Evolutionary conservation across 352 stramenopile species (phyloP).

Genomic region (Globisporangium abappressorium): DNA sequence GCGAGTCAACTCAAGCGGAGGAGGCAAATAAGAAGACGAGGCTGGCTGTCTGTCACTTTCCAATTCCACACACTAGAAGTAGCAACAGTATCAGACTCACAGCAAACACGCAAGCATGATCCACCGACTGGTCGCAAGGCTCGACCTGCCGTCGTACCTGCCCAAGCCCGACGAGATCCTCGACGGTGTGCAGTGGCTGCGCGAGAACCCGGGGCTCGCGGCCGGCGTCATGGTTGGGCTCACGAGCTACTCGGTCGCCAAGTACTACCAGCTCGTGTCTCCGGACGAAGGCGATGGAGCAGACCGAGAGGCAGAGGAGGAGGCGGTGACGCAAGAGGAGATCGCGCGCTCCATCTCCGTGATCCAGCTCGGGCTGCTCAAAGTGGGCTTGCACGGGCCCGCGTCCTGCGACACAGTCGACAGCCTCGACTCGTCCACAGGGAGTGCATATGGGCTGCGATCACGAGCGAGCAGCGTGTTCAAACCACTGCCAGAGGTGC

Average conservation of each 20-base stretch:
- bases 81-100: not conserved
- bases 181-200: slow-evolving; percentile 59
- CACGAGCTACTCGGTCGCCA: slow-evolving; percentile 65
- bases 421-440: slow-evolving; percentile 31
- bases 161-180: slow-evolving; percentile 61
- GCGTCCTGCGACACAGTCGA: slow-evolving; percentile 23
- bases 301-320: slow-evolving; percentile 24
- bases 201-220: slow-evolving; percentile 62
- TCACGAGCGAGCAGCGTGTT: slow-evolving; percentile 41
- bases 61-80: not conserved
- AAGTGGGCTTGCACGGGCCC: slow-evolving; percentile 21
- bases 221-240: slow-evolving; percentile 61
- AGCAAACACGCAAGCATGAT: slow-evolving; percentile 16
- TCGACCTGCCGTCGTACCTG: slow-evolving; percentile 56
- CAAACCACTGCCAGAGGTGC: slow-evolving; percentile 34
- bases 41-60: slow-evolving; percentile 8
- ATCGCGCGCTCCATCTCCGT: slow-evolving; percentile 49
- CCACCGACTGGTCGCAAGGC: slow-evolving; percentile 39
- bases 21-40: not conserved
- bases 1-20: not conserved
- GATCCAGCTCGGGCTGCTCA: slow-evolving; percentile 42
- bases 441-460: slow-evolving; percentile 27
- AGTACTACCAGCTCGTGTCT: slow-evolving; percentile 51
- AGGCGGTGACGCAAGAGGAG: slow-evolving; percentile 34
- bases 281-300: slow-evolving; percentile 25